These are phyloP conservation scores for Rhizopogon vulgaris DNA, from an alignment of 768 basidiomycete species.

Conservation along the genomic window DNA sequence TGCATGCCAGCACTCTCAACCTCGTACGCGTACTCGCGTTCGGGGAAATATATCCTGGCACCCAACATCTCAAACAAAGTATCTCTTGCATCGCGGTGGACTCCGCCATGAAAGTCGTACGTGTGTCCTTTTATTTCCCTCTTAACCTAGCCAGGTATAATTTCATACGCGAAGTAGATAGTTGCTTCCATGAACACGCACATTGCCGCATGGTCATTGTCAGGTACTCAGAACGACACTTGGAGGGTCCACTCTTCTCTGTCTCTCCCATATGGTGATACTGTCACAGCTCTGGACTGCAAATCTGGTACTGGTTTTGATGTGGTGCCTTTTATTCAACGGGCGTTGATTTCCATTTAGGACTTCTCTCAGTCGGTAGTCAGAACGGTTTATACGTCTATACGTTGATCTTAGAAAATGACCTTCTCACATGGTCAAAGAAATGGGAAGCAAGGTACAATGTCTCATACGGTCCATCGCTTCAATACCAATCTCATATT, in stretches of 20 bases:
- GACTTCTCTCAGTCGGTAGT: slow-evolving; percentile 69
- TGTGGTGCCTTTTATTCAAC: background rate
- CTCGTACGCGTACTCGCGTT: slow-evolving; percentile 71
- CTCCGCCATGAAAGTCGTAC: slow-evolving; percentile 73
- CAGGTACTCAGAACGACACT: slow-evolving; percentile 51
- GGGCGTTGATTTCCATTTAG: slow-evolving; percentile 37
- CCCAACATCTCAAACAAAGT: slow-evolving; percentile 32
- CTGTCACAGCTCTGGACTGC: slow-evolving; percentile 62
- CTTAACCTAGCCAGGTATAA: slow-evolving; percentile 5
- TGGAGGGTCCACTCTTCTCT: slow-evolving; percentile 85
- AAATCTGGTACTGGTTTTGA: slow-evolving; percentile 52
- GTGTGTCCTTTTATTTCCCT: slow-evolving; percentile 22
- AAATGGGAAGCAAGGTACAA: slow-evolving; percentile 69
- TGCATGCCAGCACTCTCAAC: slow-evolving; percentile 61
- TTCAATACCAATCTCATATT: slow-evolving; percentile 9
- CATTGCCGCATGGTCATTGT: slow-evolving; percentile 76
- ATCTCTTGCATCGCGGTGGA: slow-evolving; percentile 68
- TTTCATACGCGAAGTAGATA: slow-evolving; percentile 40
- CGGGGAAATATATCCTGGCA: slow-evolving; percentile 75
- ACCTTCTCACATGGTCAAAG: slow-evolving; percentile 75
- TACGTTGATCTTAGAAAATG: slow-evolving; percentile 73
- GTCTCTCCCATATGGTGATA: slow-evolving; percentile 47
- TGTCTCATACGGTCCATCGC: background rate
- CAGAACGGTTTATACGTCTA: slow-evolving; percentile 60
- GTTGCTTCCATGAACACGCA: slow-evolving; percentile 63